These are phyloP conservation scores for Parietichytrium sp. DNA, from an alignment of 108 stramenopile species.

Conservation along the genomic window DNA sequence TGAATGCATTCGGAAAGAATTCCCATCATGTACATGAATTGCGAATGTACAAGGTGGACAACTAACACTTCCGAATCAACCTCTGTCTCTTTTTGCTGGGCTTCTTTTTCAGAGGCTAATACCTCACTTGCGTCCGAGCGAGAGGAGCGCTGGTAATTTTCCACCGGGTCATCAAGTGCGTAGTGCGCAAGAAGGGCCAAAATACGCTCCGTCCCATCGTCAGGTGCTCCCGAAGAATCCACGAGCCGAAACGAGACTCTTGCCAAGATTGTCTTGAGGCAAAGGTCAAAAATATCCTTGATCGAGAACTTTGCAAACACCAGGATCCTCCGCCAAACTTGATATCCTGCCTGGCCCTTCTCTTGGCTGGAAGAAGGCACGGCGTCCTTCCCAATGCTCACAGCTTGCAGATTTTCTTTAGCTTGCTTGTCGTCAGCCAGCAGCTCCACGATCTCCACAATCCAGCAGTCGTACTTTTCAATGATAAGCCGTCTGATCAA, in stretches of 20 bases:
- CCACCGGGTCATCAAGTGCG: background rate
- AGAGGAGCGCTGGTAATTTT: background rate
- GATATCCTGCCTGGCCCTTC: background rate
- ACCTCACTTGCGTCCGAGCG: too few species aligned
- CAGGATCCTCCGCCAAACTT: background rate
- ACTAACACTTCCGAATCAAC: background rate
- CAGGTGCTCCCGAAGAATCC: background rate
- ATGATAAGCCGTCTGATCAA: background rate
- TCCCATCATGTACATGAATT: constrained; percentile 32
- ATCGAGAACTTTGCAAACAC: background rate
- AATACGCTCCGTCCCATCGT: background rate
- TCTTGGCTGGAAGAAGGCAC: too few species aligned
- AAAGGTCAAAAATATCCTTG: background rate
- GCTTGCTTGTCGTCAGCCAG: constrained; percentile 21
- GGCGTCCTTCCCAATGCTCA: too few species aligned
- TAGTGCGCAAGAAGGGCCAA: background rate
- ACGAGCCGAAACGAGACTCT: constrained; percentile 6
- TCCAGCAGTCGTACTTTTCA: background rate
- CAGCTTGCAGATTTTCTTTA: too few species aligned
- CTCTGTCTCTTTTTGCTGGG: background rate
- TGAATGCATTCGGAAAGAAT: background rate
- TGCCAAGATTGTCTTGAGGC: background rate
- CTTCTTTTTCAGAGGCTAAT: too few species aligned
- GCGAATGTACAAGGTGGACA: background rate
- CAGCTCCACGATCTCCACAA: background rate